Evolutionary conservation across 2,329 filamentous ascomycete genomes (phyloP), one percentile per base, ranked within the genome.

Genomic region (Ceratocystis papillata): DNA sequence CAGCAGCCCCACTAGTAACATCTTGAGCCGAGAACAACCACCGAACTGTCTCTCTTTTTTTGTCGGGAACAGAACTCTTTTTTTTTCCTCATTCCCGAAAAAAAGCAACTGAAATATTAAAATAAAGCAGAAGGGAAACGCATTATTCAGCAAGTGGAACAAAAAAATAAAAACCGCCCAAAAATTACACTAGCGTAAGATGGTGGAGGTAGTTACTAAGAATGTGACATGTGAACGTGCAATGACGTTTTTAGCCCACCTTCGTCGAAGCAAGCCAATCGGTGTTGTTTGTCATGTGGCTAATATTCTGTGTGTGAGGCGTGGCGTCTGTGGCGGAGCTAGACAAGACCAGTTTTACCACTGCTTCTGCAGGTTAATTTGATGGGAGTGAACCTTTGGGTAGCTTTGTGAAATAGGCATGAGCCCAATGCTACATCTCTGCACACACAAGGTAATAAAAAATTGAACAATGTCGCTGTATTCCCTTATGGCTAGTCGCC

Each of bases 321-420:
- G 55, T 59, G 55, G 55, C 55, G 55, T 59, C 33, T n/a, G 55
- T 59, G 55, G 55, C 55, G 28, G 30, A 59, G 55, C 55, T 17
- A 59, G 3, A 20, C n/a, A 37, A 59, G n/a, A 7, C 33, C 25
- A 20, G 33, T 7, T 7, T 37, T 59, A 59, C 55, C 55, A 53
- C 20, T 22, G 2, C 46, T 22, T 22, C 4, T 33, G 30, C 30
- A 33, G 30, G 30, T 33, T 15, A 41, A 41, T 12, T 41, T 41
- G 10, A 12, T 15, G 1, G 10, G 37, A 3, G 37, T 41, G 12
- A 41, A 12, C 12, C 37, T 41, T 41, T 10, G 0, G 37, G 37
- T 41, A 41, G 37, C 37, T 41, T 50, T 50, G n/a, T 17, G 46
- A 7, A 50, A 0, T 20, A 50, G 7, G 1, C 46, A 50, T 2